These are phyloP conservation scores for Aspergillus ibericus DNA, from an alignment of 2,329 filamentous ascomycete genomes.

Conservation along the genomic window DNA sequence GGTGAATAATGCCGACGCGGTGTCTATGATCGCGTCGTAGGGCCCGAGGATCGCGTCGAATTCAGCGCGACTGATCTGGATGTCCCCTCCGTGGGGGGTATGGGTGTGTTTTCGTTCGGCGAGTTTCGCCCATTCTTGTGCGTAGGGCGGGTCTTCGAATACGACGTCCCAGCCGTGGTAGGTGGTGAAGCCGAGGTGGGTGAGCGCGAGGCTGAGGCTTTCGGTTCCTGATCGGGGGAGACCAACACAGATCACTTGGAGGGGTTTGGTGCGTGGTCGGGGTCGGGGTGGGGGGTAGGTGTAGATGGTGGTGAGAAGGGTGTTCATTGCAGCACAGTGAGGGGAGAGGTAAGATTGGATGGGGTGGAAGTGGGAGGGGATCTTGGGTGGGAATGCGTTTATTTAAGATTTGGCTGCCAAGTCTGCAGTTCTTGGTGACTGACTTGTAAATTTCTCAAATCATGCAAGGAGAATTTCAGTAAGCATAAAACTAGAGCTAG, in stretches of 20 bases:
- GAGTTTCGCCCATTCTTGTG: conserved; percentile 9
- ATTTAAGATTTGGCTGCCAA: neutral
- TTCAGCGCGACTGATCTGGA: conserved; percentile 17
- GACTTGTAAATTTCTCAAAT: too few species aligned
- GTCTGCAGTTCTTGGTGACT: too few species aligned
- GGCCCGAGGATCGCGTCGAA: conserved; percentile 35
- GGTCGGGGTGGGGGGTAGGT: conserved; percentile 2
- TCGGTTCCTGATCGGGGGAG: conserved; percentile 28
- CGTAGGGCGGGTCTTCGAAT: neutral
- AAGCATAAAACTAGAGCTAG: too few species aligned
- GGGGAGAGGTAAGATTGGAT: too few species aligned
- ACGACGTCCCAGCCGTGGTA: conserved; percentile 21
- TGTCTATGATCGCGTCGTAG: conserved; percentile 33
- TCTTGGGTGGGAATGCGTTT: neutral
- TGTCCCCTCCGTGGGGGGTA: neutral
- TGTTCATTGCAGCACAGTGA: conserved; percentile 4
- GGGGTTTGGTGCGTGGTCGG: conserved; percentile 11
- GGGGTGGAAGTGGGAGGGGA: neutral
- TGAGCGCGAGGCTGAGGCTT: conserved; percentile 25
- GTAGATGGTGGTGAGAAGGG: conserved; percentile 3
- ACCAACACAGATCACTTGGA: conserved; percentile 23
- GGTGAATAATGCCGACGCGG: conserved; percentile 33
- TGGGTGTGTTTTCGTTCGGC: conserved; percentile 18
- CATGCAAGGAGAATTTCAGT: too few species aligned
- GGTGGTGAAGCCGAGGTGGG: conserved; percentile 20